phyloP scores from a whole-genome alignment of 2,329 filamentous ascomycete genomes.

The Neurospora crassa region DNA sequence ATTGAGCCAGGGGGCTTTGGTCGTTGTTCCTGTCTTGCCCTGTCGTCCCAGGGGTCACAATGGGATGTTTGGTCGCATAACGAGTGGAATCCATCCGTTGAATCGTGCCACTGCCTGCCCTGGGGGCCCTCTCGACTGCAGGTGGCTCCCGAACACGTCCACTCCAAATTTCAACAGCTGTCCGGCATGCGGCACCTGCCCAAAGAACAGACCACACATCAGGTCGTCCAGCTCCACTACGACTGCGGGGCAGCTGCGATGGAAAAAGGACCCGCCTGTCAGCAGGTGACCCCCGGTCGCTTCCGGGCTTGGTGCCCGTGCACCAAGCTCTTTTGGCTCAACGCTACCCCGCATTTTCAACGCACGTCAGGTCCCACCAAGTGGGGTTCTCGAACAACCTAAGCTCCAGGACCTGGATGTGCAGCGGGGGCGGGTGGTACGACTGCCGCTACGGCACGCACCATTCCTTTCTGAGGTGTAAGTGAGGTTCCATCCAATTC shows the following conservation, averaged over 20 bases:
- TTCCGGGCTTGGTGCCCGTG: background rate
- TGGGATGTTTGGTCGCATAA: background rate
- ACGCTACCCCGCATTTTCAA: conserved; percentile 15
- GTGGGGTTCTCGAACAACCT: conserved; percentile 10
- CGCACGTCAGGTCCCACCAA: conserved; percentile 1
- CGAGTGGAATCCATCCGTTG: background rate
- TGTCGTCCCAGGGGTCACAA: background rate
- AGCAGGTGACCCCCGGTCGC: background rate
- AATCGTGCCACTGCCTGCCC: background rate
- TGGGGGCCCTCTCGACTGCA: background rate
- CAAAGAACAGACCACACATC: background rate
- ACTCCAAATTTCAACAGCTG: background rate
- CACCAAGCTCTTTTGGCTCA: background rate
- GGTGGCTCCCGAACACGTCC: background rate
- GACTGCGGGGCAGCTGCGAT: background rate
- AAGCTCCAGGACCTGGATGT: conserved; percentile 4
- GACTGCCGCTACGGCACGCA: background rate
- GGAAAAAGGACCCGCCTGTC: background rate
- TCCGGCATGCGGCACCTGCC: background rate
- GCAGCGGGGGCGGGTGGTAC: background rate
- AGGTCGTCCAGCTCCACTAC: background rate
- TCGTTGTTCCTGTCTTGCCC: background rate
- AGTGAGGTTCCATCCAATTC: background rate
- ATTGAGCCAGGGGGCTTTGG: background rate
- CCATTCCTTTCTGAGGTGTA: background rate